A percentile compares a stretch with the other conserved stretches of the same genome.
Conservation (phyloP, 176 grass and related monocot genomes). For the Avena eriantha region DNA sequence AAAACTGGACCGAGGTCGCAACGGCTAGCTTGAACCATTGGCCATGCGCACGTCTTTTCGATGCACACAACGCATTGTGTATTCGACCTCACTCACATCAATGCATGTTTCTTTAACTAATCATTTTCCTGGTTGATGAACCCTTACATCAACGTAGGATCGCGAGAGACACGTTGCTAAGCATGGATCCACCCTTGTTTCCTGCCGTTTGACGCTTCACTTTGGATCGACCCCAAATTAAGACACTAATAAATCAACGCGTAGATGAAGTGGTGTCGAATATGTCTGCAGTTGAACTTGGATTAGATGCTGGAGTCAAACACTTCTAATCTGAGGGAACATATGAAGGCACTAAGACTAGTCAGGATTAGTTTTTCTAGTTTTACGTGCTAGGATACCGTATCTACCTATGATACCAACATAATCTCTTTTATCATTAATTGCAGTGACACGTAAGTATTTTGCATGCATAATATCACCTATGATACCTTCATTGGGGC, state of each 20-base stretch:
- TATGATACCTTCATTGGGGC: too few relatives aligned
- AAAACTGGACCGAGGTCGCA: slow-evolving; percentile 48
- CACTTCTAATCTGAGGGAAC: too few relatives aligned
- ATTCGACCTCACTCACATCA: slow-evolving; percentile 24
- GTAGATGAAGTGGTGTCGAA: too few relatives aligned
- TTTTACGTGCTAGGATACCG: too few relatives aligned
- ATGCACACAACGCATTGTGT: neutral
- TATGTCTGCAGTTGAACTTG: too few relatives aligned
- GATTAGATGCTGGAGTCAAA: too few relatives aligned
- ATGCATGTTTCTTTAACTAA: neutral
- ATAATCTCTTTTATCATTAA: too few relatives aligned
- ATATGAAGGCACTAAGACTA: too few relatives aligned
- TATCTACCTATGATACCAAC: too few relatives aligned
- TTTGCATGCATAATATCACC: too few relatives aligned
- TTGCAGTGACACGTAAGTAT: too few relatives aligned
- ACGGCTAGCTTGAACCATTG: slow-evolving; percentile 46
- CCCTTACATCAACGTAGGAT: slow-evolving; percentile 24
- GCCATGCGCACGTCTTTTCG: neutral
- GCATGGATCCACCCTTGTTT: slow-evolving; percentile 20
- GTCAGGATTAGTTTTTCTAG: too few relatives aligned
- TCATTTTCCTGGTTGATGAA: slow-evolving; percentile 18
- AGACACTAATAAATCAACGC: neutral
- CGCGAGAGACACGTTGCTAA: neutral
- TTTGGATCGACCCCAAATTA: neutral
- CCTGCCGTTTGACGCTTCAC: slow-evolving; percentile 26